A percentile compares a stretch with the other conserved stretches of the same genome.
Evolutionary conservation across 73 alveolate species (phyloP).

Genomic region (Symbiodinium natans): DNA sequence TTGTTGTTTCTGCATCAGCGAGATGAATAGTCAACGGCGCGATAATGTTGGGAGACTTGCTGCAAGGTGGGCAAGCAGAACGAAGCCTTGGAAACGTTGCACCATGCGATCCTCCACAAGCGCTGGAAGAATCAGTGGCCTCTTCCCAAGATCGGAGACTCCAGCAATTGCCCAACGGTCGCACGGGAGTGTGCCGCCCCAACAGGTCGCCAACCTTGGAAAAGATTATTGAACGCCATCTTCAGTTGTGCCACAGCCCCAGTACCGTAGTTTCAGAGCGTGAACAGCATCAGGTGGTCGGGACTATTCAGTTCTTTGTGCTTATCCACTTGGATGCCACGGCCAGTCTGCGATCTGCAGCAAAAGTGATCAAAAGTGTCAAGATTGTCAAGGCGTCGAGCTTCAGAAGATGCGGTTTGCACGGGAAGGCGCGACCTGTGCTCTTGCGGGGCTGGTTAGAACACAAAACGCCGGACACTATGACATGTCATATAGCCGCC

Average conservation of each 20-base stretch:
- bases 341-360: no score
- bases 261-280: background rate
- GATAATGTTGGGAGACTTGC: no score
- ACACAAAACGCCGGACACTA: no score
- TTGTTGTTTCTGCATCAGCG: no score
- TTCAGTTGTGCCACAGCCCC: conserved; percentile 39
- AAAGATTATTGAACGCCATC: conserved; percentile 68
- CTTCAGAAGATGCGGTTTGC: conserved; percentile 92
- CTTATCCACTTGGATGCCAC: no score
- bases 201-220: conserved; percentile 89
- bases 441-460: background rate
- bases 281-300: no score
- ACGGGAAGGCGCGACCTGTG: conserved; percentile 65
- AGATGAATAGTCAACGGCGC: no score
- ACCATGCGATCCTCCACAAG: conserved; percentile 85
- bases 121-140: conserved; percentile 80
- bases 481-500: no score
- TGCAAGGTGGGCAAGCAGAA: conserved; percentile 70
- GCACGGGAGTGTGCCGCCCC: background rate
- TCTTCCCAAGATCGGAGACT: background rate
- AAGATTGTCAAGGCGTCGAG: conserved; percentile 54
- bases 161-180: background rate
- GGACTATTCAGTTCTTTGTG: no score
- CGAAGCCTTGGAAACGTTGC: conserved; percentile 90
- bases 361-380: no score